Conservation (phyloP, 2,329 filamentous ascomycete species). For the Diaporthe helianthi region DNA sequence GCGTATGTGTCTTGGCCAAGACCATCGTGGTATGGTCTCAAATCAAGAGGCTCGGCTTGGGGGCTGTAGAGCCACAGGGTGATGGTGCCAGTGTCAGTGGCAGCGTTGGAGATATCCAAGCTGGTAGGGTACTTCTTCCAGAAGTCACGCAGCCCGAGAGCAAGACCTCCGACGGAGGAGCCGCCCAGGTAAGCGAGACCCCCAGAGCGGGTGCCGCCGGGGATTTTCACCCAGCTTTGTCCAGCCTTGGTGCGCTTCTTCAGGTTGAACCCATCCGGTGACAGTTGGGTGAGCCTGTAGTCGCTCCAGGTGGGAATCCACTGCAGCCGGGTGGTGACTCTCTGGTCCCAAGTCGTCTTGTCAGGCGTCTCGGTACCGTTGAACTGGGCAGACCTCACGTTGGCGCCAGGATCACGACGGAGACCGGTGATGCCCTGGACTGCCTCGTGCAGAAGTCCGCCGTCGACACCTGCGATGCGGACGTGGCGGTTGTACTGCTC, state of each 20-base stretch:
- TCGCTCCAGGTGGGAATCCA: constrained; percentile 67
- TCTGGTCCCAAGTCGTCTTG: constrained; percentile 53
- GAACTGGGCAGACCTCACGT: constrained; percentile 57
- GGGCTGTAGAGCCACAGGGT: constrained; percentile 47
- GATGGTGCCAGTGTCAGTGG: constrained; percentile 56
- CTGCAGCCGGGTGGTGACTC: constrained; percentile 53
- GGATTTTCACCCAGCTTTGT: constrained; percentile 64
- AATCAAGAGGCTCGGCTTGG: background rate
- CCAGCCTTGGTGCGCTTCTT: constrained; percentile 66
- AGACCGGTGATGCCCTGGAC: constrained; percentile 67
- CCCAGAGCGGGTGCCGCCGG: constrained; percentile 60
- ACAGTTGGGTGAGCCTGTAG: constrained; percentile 63
- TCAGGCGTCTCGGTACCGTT: constrained; percentile 54
- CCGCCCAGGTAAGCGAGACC: constrained; percentile 67
- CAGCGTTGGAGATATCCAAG: constrained; percentile 61
- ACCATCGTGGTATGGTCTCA: constrained; percentile 51
- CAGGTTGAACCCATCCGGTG: constrained; percentile 65
- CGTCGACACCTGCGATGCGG: constrained; percentile 60
- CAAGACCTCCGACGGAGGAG: constrained; percentile 63
- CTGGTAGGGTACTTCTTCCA: constrained; percentile 69
- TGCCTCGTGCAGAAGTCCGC: constrained; percentile 63
- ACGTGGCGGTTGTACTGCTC: constrained; percentile 66
- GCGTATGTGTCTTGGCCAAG: constrained; percentile 62
- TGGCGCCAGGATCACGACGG: constrained; percentile 58
- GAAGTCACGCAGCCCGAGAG: constrained; percentile 64